Percentiles rank a stretch among this genome's conserved stretches.
phyloP scores from a whole-genome alignment of 73 alveolate genomes.

The Tetrahymena elliotti region DNA sequence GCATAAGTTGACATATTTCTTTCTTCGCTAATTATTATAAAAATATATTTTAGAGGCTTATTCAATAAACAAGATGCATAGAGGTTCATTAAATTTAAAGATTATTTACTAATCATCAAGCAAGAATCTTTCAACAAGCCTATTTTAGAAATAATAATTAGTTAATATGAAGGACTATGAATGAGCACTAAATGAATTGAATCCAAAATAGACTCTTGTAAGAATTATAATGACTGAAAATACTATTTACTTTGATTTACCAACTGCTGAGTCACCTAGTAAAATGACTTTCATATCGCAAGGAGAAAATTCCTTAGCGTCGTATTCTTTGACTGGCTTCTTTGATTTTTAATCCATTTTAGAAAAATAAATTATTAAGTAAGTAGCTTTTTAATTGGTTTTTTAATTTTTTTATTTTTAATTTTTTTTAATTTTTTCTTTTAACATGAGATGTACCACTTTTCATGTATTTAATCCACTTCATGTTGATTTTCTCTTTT shows the following conservation, averaged over 20 bases:
- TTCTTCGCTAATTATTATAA: conserved; percentile 2
- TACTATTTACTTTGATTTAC: conserved; percentile 73
- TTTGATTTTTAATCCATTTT: conserved; percentile 7
- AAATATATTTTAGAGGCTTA: not conserved
- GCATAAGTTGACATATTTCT: conserved; percentile 24
- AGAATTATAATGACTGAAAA: too few relatives aligned
- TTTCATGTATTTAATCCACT: not conserved
- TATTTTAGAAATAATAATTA: not conserved
- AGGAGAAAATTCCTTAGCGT: conserved; percentile 43
- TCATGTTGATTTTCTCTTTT: not conserved
- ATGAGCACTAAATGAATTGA: not conserved
- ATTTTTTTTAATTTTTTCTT: not conserved
- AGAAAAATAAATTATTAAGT: not conserved
- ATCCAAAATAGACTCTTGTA: not conserved
- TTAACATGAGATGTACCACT: not conserved
- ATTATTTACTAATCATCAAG: conserved; percentile 55
- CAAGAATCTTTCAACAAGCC: conserved; percentile 61
- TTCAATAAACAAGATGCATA: not conserved
- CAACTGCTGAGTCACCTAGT: conserved; percentile 97
- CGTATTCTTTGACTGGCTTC: conserved; percentile 19
- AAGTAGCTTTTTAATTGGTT: not conserved
- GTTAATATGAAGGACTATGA: not conserved
- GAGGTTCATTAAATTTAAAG: not conserved
- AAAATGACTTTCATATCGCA: conserved; percentile 91
- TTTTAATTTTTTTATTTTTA: not conserved